These are phyloP conservation scores for Xenosphaeropsis pyriputrescens DNA, from an alignment of 2,329 filamentous ascomycete species.

Conservation along the genomic window DNA sequence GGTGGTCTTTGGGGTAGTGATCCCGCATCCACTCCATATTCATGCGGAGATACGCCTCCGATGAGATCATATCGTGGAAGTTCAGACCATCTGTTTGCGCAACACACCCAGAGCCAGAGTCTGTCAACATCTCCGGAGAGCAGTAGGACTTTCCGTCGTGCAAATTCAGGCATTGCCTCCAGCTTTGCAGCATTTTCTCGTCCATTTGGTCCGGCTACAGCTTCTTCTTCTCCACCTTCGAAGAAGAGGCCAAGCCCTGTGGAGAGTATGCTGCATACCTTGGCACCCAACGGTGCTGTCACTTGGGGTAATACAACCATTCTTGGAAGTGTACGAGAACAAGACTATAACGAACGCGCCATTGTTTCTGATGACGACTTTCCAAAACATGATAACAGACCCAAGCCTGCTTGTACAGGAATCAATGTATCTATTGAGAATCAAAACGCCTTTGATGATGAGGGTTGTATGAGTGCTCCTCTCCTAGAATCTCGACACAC, in stretches of 20 bases:
- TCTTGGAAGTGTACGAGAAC: conserved; percentile 20
- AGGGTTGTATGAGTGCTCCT: conserved; percentile 46
- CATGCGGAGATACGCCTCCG: conserved; percentile 45
- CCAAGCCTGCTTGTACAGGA: conserved; percentile 11
- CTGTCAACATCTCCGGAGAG: conserved; percentile 46
- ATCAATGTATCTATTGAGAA: conserved; percentile 38
- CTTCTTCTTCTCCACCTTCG: conserved; percentile 27
- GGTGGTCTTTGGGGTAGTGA: conserved; percentile 32
- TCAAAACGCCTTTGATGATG: conserved; percentile 52
- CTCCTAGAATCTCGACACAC: conserved; percentile 35
- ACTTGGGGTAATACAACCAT: conserved; percentile 23
- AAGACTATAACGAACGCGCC: conserved; percentile 8
- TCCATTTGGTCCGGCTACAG: conserved; percentile 13
- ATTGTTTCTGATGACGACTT: conserved; percentile 16
- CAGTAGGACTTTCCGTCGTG: conserved; percentile 31
- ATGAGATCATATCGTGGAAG: conserved; percentile 30
- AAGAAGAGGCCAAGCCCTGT: conserved; percentile 45
- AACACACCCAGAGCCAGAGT: conserved; percentile 30
- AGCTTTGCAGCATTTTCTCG: conserved; percentile 39
- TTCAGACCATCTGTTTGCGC: conserved; percentile 27
- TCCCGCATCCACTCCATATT: conserved; percentile 40
- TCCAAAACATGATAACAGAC: conserved; percentile 6
- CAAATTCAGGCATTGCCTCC: conserved; percentile 39
- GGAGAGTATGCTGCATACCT: conserved; percentile 40
- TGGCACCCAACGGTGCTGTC: conserved; percentile 28